Percentiles rank a stretch among this genome's conserved stretches.
These are phyloP conservation scores for Pyricularia sp. DNA, from an alignment of 2,329 filamentous ascomycete species.

Conservation along the genomic window DNA sequence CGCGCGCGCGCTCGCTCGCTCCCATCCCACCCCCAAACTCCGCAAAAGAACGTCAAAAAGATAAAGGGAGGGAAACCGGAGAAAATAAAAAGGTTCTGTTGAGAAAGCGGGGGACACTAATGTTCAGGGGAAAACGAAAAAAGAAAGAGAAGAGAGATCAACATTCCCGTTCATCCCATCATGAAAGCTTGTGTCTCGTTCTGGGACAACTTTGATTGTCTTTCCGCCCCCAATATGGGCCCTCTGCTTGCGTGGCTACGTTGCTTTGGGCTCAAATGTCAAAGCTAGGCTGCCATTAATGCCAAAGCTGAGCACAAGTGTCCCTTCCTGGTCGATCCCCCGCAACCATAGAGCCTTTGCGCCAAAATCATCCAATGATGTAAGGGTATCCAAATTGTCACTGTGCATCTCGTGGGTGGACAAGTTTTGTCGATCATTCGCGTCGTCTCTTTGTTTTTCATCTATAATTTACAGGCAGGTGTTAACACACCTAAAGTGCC, in stretches of 20 bases:
- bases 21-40: too few species aligned
- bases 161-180: not conserved
- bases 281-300: not conserved
- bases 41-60: too few species aligned
- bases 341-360: not conserved
- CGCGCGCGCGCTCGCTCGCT: too few species aligned
- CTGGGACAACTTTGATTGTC: not conserved
- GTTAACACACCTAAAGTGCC: not conserved
- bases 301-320: not conserved
- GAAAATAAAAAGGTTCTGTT: not conserved
- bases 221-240: not conserved
- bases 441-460: not conserved
- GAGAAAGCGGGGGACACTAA: not conserved
- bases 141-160: not conserved
- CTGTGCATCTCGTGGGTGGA: not conserved
- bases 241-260: not conserved
- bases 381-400: not conserved
- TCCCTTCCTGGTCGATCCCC: not conserved
- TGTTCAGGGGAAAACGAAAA: not conserved
- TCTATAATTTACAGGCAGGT: not conserved
- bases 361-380: not conserved
- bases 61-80: too few species aligned
- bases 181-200: not conserved
- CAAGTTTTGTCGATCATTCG: not conserved
- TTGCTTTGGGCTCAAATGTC: not conserved